Evolutionary conservation across 805 yeast species (phyloP), one percentile per base, ranked within the genome.

Genomic region (Debaryomyces castellii): DNA sequence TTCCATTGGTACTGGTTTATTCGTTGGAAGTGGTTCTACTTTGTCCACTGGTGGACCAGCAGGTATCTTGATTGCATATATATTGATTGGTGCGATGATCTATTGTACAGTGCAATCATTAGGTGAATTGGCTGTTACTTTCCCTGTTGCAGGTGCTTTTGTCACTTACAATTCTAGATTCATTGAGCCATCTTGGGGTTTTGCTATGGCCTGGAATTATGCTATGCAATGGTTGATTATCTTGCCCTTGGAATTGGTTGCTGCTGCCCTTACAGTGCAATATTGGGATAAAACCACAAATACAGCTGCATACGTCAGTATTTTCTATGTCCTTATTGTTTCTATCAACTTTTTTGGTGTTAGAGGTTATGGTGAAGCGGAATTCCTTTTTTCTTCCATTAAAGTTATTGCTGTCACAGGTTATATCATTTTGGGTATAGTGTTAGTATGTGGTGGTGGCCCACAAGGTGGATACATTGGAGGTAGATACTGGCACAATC

Each of bases 1-100:
- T 36, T 78, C 86, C 48, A 87, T 88, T 53, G 96, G 96, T 55
- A 84, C 92, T 7, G 96, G 94, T 58, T 71, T 89, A 42, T 81
- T 89, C 50, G 85, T 89, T 25, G 89, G 89, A 58, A 78, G 89
- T 2, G 87, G 88, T 48, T 64, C 74, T 14, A 77, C 87, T 2
- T 65, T 87, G 42, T 53, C 74, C 16, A 69, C 74, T 25, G 87
- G 89, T 60, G 94, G 94, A 22, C 92, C 94, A n/a, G 87, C 85
- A 51, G 74, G 84, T 86, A 45, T 72, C 53, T 57, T 83, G 39
- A 80, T 83, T 47, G 84, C 81, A 41, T 83, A 82, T 71, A 53
- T 63, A 18, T 63, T 81, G 40, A 72, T 80, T 40, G 86, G 87
- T 54, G 58, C 77, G 16, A 73, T 84, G 78, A 76, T 83, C 46